Evolutionary conservation across 2,329 filamentous ascomycete species (phyloP).

Genomic region (Ophiostoma quercus): DNA sequence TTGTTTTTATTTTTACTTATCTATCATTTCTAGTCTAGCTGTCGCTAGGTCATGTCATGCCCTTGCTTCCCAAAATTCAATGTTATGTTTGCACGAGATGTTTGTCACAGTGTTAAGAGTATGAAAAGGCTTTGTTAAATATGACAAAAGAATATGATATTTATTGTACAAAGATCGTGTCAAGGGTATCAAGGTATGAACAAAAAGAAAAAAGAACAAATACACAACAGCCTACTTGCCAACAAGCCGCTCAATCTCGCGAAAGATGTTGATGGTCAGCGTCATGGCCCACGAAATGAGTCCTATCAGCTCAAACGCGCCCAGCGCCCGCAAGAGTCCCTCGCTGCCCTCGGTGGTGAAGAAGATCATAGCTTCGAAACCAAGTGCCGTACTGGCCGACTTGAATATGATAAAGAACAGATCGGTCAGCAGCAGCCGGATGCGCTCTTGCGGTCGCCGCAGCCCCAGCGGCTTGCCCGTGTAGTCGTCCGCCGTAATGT

Average conservation of each 20-base stretch:
- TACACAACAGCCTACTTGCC: conserved; percentile 19
- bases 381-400: conserved; percentile 83
- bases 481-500: conserved; percentile 96
- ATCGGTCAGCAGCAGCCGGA: conserved; percentile 83
- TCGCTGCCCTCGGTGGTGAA: conserved; percentile 23
- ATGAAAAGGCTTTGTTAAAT: background rate
- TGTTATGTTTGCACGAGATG: conserved; percentile 7
- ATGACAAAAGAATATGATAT: background rate
- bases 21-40: background rate
- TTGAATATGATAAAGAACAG: conserved; percentile 97
- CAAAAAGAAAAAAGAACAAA: background rate
- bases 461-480: conserved; percentile 87
- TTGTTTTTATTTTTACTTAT: background rate
- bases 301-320: conserved; percentile 29
- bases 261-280: conserved; percentile 30
- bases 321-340: conserved; percentile 26
- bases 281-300: conserved; percentile 30
- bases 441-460: conserved; percentile 76
- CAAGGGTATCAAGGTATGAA: background rate
- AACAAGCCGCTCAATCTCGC: conserved; percentile 29
- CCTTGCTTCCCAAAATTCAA: background rate
- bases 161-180: background rate
- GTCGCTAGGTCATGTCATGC: background rate
- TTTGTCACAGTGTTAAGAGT: background rate
- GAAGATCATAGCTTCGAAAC: conserved; percentile 30